Percentiles rank a stretch among this genome's conserved stretches.
Evolutionary conservation across 805 yeast genomes (phyloP).

Genomic region (Candida tibetensis): DNA sequence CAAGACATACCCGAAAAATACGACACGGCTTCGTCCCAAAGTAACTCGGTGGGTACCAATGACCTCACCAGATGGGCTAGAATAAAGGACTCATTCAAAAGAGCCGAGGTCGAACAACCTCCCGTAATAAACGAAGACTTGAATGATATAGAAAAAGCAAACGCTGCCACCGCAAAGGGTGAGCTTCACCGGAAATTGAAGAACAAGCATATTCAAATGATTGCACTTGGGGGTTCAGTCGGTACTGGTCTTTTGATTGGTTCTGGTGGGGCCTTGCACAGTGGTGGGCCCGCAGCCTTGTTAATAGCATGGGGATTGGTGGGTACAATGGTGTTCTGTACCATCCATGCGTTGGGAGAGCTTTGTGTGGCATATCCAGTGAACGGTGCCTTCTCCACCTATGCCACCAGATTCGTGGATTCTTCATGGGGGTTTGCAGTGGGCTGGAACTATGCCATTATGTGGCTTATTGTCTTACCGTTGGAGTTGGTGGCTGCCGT

Average conservation of each 20-base stretch:
- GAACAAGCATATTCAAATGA: conserved; percentile 25
- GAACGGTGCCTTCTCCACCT: conserved; percentile 39
- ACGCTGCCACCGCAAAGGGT: conserved; percentile 27
- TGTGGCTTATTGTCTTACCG: conserved; percentile 39
- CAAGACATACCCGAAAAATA: conserved; percentile 1
- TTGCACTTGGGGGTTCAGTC: conserved; percentile 28
- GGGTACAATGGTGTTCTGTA: conserved; percentile 56
- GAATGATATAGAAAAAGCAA: conserved; percentile 35
- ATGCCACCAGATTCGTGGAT: conserved; percentile 36
- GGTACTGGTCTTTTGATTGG: conserved; percentile 44
- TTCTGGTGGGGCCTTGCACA: conserved; percentile 41
- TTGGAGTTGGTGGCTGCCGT: conserved; percentile 40
- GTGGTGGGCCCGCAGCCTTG: conserved; percentile 44
- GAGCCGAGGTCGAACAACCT: conserved; percentile 17
- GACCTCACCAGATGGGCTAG: conserved; percentile 16
- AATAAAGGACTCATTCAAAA: conserved; percentile 30
- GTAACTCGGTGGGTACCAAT: not conserved
- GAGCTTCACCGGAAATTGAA: conserved; percentile 22
- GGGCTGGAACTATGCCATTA: conserved; percentile 38
- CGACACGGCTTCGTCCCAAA: conserved; percentile 3
- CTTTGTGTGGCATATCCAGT: conserved; percentile 49
- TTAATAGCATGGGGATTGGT: conserved; percentile 57
- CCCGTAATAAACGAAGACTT: not conserved
- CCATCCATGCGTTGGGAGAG: conserved; percentile 65
- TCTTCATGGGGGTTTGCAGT: conserved; percentile 41